Conservation (phyloP, 192 early-diverging fungal genomes). For the Coemansia sp. region DNA sequence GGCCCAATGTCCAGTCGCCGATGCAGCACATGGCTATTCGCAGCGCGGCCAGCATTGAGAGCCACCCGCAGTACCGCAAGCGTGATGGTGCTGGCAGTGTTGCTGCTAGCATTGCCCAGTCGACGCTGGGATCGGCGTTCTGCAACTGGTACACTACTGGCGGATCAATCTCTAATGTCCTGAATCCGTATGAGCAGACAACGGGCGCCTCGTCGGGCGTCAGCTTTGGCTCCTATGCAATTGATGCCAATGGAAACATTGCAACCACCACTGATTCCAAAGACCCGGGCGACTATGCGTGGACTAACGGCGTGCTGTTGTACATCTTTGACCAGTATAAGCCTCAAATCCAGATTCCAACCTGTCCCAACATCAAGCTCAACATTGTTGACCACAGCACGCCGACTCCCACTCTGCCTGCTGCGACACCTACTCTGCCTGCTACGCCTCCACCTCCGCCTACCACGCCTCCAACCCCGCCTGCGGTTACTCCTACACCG, state of each 20-base stretch:
- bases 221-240: slow-evolving; percentile 23
- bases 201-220: slow-evolving; percentile 2
- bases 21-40: slow-evolving; percentile 57
- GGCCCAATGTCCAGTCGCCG: slow-evolving; percentile 66
- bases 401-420: not conserved
- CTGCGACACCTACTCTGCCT: not conserved
- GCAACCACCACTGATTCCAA: slow-evolving; percentile 14
- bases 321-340: slow-evolving; percentile 38
- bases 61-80: not conserved
- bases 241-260: slow-evolving; percentile 22
- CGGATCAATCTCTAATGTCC: slow-evolving; percentile 53
- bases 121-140: slow-evolving; percentile 55
- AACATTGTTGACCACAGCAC: slow-evolving; percentile 19
- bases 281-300: slow-evolving; percentile 24
- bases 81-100: slow-evolving; percentile 5
- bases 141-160: slow-evolving; percentile 72
- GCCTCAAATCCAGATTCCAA: slow-evolving; percentile 19
- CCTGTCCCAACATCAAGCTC: slow-evolving; percentile 42
- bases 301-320: slow-evolving; percentile 43
- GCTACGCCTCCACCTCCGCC: not conserved
- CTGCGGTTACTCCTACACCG: too few species aligned
- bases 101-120: slow-evolving; percentile 47
- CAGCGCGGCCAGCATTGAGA: slow-evolving; percentile 16
- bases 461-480: not conserved
- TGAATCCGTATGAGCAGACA: slow-evolving; percentile 19